Percentiles rank a stretch among this genome's conserved stretches.
phyloP scores from a whole-genome alignment of 257 asterid species.

The Paulownia fortunei region DNA sequence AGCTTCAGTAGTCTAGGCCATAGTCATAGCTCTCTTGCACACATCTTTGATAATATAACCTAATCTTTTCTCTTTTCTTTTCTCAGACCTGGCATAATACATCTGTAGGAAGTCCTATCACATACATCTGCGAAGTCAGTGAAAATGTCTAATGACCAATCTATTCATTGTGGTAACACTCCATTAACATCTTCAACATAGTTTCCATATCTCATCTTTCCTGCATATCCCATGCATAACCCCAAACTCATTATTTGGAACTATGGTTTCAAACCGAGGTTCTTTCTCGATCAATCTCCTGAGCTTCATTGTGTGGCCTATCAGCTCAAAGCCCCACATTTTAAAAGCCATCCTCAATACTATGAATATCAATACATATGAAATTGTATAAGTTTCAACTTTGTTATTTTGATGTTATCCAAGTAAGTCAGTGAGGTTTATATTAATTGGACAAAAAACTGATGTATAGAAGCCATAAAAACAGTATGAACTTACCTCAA shows the following conservation, averaged over 20 bases:
- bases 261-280: neutral
- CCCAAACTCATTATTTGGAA: neutral
- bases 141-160: neutral
- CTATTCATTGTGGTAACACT: neutral
- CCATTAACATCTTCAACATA: neutral
- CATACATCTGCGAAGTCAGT: no score
- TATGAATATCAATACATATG: neutral
- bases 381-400: constrained; percentile 11
- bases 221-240: neutral
- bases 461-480: neutral
- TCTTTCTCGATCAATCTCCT: neutral
- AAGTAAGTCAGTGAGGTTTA: neutral
- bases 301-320: neutral
- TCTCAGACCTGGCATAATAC: no score
- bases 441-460: neutral
- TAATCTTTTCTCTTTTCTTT: no score
- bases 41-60: no score
- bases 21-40: no score
- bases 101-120: no score
- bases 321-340: neutral
- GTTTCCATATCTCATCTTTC: no score
- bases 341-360: neutral
- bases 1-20: no score
- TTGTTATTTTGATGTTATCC: neutral
- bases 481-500: constrained; percentile 65